Percentiles rank a stretch among this genome's conserved stretches.
Evolutionary conservation across 1,139 yeast genomes (phyloP).

Genomic region (Suhomyces anneliseae): DNA sequence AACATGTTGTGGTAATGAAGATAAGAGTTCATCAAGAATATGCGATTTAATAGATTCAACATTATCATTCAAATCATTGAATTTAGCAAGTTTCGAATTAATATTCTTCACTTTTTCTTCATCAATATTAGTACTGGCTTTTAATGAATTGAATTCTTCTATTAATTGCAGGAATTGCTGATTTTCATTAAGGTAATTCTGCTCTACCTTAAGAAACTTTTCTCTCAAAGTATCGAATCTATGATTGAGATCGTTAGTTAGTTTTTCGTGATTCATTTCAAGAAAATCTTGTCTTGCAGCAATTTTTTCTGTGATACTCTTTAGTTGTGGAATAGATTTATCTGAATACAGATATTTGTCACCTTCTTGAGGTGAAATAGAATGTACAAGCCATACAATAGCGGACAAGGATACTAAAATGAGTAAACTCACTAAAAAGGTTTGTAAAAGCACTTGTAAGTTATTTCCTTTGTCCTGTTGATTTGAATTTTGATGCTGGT

Average conservation of each 20-base stretch:
- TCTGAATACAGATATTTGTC: no score
- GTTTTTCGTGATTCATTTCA: conserved; percentile 16
- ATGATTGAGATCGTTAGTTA: conserved; percentile 14
- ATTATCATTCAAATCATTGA: conserved; percentile 19
- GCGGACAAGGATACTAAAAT: no score
- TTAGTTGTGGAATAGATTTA: no score
- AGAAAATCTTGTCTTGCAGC: conserved; percentile 16
- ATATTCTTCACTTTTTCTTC: conserved; percentile 21
- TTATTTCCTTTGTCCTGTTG: no score
- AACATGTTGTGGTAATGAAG: conserved; percentile 29
- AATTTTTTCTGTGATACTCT: no score
- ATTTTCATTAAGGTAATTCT: conserved; percentile 9
- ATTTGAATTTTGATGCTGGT: not conserved
- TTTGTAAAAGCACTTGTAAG: no score
- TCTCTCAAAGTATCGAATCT: conserved; percentile 20
- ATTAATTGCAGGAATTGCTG: conserved; percentile 14
- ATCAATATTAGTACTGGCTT: conserved; percentile 4
- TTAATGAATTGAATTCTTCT: conserved; percentile 10
- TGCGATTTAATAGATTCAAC: conserved; percentile 23
- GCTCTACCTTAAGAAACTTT: conserved; percentile 18
- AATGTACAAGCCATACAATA: no score
- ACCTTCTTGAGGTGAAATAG: no score
- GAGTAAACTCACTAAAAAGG: no score
- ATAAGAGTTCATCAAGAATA: conserved; percentile 23
- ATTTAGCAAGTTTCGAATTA: conserved; percentile 18